Conservation (phyloP, 106 monocot species). For the Dendrobium chrysotoxum region DNA sequence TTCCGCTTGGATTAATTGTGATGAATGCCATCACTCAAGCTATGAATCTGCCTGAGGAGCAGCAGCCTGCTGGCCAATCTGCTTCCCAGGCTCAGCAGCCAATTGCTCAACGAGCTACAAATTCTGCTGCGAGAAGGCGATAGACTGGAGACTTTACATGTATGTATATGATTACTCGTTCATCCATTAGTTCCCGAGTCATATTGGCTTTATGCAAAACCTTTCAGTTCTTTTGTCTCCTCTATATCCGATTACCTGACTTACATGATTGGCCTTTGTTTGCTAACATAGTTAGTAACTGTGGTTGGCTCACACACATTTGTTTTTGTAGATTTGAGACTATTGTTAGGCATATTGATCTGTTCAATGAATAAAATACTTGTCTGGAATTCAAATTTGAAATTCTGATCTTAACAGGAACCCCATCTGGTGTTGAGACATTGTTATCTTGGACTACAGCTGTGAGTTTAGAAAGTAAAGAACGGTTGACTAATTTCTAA, state of each 20-base stretch:
- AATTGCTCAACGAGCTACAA: slow-evolving; percentile 46
- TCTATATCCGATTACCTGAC: too few relatives aligned
- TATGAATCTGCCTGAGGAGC: slow-evolving; percentile 63
- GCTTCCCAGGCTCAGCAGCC: slow-evolving; percentile 40
- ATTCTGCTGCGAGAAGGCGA: slow-evolving; percentile 63
- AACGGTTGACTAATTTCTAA: neutral
- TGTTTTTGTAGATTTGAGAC: neutral
- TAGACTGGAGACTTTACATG: neutral
- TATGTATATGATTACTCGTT: neutral
- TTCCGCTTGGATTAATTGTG: slow-evolving; percentile 76
- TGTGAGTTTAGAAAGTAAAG: neutral
- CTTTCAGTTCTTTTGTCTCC: neutral
- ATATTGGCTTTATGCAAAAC: neutral
- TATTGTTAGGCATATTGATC: neutral
- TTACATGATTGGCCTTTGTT: neutral
- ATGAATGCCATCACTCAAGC: slow-evolving; percentile 83
- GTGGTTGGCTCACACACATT: neutral
- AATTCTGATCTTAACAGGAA: too few relatives aligned
- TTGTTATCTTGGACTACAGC: too few relatives aligned
- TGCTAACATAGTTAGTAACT: neutral
- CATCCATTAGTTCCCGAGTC: neutral
- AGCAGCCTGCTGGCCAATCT: slow-evolving; percentile 42
- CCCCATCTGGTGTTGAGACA: too few relatives aligned
- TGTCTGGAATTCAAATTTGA: too few relatives aligned
- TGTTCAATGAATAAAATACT: too few relatives aligned